A percentile compares a stretch with the other conserved stretches of the same genome.
phyloP scores from a whole-genome alignment of 176 grass and related monocot genomes.

The Pontederia crassipes region DNA sequence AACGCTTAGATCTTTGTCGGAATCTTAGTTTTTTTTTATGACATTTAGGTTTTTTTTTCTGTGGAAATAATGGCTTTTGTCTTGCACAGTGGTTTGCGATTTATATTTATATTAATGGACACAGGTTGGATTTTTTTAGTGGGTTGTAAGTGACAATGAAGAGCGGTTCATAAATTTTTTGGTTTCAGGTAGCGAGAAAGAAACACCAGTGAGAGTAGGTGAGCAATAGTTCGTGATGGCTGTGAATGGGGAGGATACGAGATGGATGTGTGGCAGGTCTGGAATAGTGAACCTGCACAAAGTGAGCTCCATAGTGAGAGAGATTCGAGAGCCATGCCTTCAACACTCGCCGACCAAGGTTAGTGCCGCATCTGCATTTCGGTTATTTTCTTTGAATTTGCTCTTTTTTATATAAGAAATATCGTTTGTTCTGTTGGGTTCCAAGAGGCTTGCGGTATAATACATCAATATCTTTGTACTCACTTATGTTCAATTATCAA shows the following conservation, averaged over 20 bases:
- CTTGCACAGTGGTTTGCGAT: too few species aligned
- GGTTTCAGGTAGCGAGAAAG: slow-evolving; percentile 11
- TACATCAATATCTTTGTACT: too few species aligned
- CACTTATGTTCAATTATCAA: too few species aligned
- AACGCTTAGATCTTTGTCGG: too few species aligned
- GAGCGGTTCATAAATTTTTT: background rate
- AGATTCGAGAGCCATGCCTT: slow-evolving; percentile 75
- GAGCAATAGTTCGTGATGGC: slow-evolving; percentile 14
- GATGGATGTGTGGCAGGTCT: slow-evolving; percentile 77
- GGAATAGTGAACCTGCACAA: slow-evolving; percentile 71
- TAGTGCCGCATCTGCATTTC: background rate
- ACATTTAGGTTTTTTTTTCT: too few species aligned
- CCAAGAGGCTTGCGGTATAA: background rate
- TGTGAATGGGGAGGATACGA: slow-evolving; percentile 47
- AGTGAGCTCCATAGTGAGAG: slow-evolving; percentile 63
- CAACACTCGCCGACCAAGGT: slow-evolving; percentile 73
- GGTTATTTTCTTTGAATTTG: background rate
- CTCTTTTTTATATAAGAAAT: background rate
- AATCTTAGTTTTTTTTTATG: too few species aligned
- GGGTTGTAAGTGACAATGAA: background rate
- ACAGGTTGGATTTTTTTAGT: background rate
- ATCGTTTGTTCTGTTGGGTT: background rate
- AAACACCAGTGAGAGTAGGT: background rate
- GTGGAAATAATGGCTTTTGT: too few species aligned
- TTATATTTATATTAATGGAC: too few species aligned